phyloP scores from a whole-genome alignment of 495 filamentous ascomycete genomes.

The Hypoxylon rickii region DNA sequence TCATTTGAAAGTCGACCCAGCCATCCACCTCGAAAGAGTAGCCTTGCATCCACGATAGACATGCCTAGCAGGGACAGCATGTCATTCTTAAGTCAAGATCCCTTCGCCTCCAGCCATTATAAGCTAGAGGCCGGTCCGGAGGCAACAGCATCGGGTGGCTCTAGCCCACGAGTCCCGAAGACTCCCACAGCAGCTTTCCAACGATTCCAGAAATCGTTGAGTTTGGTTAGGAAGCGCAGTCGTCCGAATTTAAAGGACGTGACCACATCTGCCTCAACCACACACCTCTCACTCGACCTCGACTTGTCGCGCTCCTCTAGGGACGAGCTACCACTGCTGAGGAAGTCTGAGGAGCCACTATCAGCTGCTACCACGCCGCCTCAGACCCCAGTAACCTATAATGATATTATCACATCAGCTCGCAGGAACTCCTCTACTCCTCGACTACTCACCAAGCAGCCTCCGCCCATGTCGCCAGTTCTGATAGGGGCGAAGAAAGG shows the following conservation, averaged over 20 bases:
- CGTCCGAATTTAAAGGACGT: constrained; percentile 45
- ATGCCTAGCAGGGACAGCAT: constrained; percentile 41
- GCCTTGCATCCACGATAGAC: constrained; percentile 41
- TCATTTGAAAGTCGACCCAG: constrained; percentile 12
- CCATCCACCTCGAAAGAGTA: constrained; percentile 37
- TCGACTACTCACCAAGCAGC: constrained; percentile 27
- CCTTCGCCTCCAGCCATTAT: constrained; percentile 48
- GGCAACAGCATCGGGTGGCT: constrained; percentile 14
- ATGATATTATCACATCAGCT: constrained; percentile 42
- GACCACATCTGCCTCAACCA: constrained; percentile 24
- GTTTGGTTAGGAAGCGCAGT: constrained; percentile 52
- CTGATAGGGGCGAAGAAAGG: constrained; percentile 40
- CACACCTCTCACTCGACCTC: constrained; percentile 23
- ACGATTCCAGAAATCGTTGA: constrained; percentile 49
- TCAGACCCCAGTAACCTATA: constrained; percentile 45
- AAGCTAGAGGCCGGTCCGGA: constrained; percentile 36
- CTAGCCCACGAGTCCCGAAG: constrained; percentile 36
- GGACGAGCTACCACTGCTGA: constrained; percentile 10
- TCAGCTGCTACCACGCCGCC: constrained; percentile 30
- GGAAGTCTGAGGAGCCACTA: constrained; percentile 20
- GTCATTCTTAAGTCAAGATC: constrained; percentile 53
- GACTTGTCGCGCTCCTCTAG: constrained; percentile 19
- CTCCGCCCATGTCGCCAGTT: constrained; percentile 33
- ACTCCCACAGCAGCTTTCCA: constrained; percentile 49
- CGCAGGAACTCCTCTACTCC: constrained; percentile 44